Percentiles rank a stretch among this genome's conserved stretches.
These are phyloP conservation scores for Salix viminalis DNA, from an alignment of 345 rosid genomes.

Conservation along the genomic window DNA sequence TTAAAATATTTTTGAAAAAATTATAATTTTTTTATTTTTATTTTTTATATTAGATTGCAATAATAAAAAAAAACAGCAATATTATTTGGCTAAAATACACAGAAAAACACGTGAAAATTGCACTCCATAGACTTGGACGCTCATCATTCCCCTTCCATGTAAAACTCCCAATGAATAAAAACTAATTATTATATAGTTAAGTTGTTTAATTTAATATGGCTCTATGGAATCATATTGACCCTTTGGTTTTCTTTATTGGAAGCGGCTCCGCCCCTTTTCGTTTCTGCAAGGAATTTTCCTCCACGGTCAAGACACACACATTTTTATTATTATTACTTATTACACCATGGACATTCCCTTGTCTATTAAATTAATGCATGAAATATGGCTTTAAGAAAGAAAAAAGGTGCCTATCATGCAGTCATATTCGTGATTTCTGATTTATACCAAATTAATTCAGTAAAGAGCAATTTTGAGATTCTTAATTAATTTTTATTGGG, in stretches of 20 bases:
- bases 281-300: background rate
- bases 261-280: background rate
- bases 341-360: background rate
- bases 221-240: no score
- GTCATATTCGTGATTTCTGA: background rate
- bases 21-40: no score
- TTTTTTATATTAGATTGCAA: no score
- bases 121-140: no score
- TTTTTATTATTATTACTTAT: background rate
- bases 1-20: no score
- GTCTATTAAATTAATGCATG: background rate
- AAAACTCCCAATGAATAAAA: background rate
- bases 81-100: no score
- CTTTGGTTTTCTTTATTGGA: background rate
- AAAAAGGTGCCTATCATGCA: background rate
- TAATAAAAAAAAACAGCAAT: no score
- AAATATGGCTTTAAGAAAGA: background rate
- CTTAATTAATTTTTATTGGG: slow-evolving; percentile 5
- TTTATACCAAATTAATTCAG: background rate
- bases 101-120: no score
- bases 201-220: no score
- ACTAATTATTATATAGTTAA: no score
- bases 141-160: background rate
- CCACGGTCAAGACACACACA: background rate
- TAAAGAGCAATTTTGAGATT: background rate